Evolutionary conservation across 2,329 filamentous ascomycete genomes (phyloP).

Genomic region (Fusarium siculi): DNA sequence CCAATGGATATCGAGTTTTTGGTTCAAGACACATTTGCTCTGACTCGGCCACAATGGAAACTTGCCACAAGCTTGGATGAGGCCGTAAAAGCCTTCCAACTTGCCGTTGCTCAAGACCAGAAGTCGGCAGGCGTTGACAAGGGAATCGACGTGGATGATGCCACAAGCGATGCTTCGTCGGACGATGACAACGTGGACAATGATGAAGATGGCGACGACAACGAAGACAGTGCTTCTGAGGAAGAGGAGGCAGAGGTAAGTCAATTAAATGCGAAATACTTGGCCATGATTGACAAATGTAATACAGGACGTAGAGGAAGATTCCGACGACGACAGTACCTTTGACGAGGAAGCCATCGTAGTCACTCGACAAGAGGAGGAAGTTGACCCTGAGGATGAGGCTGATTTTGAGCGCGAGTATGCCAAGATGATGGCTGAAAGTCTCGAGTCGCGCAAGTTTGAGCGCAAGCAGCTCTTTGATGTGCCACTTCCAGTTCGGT

Average conservation of each 20-base stretch:
- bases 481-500: conserved; percentile 92
- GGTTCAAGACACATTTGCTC: conserved; percentile 88
- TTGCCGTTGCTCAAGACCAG: conserved; percentile 91
- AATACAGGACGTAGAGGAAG: conserved; percentile 59
- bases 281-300: conserved; percentile 8
- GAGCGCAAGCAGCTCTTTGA: conserved; percentile 96
- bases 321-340: conserved; percentile 67
- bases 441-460: conserved; percentile 93
- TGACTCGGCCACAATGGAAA: conserved; percentile 93
- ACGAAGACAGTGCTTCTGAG: conserved; percentile 68
- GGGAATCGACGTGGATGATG: conserved; percentile 75
- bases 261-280: neutral
- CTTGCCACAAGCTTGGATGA: conserved; percentile 83
- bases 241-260: conserved; percentile 70
- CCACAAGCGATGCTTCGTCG: conserved; percentile 74
- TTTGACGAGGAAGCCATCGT: conserved; percentile 90
- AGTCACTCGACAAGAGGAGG: conserved; percentile 89
- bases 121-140: conserved; percentile 80
- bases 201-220: conserved; percentile 71
- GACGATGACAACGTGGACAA: conserved; percentile 80
- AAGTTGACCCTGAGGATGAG: conserved; percentile 91
- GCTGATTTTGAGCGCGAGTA: conserved; percentile 98
- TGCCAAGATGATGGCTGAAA: conserved; percentile 98
- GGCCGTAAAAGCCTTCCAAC: conserved; percentile 82
- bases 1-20: conserved; percentile 99